Percentiles rank a stretch among this genome's conserved stretches.
Conservation (phyloP, 129 eudicot genomes). For the Apium graveolens region DNA sequence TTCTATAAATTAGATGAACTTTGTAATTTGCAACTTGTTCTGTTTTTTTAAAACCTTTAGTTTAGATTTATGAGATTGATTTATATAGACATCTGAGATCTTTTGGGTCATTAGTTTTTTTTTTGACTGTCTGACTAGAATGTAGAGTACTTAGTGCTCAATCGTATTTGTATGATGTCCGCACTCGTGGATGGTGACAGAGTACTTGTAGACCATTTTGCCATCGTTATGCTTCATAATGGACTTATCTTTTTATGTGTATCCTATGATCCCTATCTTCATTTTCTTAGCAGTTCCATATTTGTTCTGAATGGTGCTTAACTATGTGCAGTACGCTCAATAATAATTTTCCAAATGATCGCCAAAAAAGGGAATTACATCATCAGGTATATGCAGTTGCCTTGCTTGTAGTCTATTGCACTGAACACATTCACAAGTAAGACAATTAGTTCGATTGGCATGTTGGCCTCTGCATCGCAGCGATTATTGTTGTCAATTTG, state of each 20-base stretch:
- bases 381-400: conserved; percentile 28
- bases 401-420: too few relatives aligned
- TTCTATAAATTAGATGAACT: too few relatives aligned
- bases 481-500: too few relatives aligned
- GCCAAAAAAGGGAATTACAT: conserved; percentile 37
- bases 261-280: not conserved
- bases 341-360: conserved; percentile 37
- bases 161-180: conserved; percentile 38
- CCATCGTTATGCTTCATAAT: conserved; percentile 16
- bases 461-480: too few relatives aligned
- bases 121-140: not conserved
- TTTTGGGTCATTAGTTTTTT: not conserved
- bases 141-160: conserved; percentile 42
- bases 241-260: not conserved
- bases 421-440: too few relatives aligned
- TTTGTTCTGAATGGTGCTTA: conserved; percentile 17
- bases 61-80: not conserved
- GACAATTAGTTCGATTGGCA: too few relatives aligned
- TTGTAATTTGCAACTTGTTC: not conserved
- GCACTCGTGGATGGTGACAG: conserved; percentile 32
- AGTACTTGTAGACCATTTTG: conserved; percentile 38
- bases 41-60: not conserved
- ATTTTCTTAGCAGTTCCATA: not conserved
- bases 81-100: too few relatives aligned
- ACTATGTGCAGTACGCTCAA: conserved; percentile 48